phyloP scores from a whole-genome alignment of 441 rosid species.

The Macaranga tanarius region DNA sequence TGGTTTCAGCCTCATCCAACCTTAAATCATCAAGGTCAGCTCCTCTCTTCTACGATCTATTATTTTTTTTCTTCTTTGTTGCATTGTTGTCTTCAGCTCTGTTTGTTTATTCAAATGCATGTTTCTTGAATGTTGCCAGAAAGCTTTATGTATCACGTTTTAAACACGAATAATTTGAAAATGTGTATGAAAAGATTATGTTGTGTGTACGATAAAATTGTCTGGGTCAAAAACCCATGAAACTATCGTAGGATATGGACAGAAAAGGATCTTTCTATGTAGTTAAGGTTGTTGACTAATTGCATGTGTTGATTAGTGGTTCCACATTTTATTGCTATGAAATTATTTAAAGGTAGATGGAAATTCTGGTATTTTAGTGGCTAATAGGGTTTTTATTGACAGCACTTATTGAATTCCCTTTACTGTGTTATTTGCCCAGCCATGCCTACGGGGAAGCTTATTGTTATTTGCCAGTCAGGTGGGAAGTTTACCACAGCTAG shows the following conservation, averaged over 20 bases:
- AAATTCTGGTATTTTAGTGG: background rate
- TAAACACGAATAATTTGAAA: background rate
- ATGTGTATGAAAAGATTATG: background rate
- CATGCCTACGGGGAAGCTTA: slow-evolving; percentile 33
- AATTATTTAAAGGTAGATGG: background rate
- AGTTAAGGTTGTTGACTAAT: background rate
- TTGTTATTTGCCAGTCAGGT: slow-evolving; percentile 48
- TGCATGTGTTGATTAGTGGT: background rate
- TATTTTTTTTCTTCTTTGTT: background rate
- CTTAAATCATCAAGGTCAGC: slow-evolving; percentile 11
- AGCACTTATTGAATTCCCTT: background rate
- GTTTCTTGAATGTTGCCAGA: background rate
- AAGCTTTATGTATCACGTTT: background rate
- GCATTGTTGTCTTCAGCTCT: background rate
- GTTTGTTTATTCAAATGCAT: background rate
- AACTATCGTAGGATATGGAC: no score
- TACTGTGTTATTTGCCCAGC: background rate
- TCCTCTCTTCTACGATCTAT: background rate
- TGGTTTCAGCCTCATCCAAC: no score
- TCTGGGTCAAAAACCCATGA: background rate
- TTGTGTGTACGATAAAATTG: background rate
- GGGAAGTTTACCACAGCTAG: slow-evolving; percentile 40
- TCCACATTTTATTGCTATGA: background rate
- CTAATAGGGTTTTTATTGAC: background rate
- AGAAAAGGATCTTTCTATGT: background rate